Conservation (phyloP, 176 grass and related monocot genomes). For the Avena eriantha region DNA sequence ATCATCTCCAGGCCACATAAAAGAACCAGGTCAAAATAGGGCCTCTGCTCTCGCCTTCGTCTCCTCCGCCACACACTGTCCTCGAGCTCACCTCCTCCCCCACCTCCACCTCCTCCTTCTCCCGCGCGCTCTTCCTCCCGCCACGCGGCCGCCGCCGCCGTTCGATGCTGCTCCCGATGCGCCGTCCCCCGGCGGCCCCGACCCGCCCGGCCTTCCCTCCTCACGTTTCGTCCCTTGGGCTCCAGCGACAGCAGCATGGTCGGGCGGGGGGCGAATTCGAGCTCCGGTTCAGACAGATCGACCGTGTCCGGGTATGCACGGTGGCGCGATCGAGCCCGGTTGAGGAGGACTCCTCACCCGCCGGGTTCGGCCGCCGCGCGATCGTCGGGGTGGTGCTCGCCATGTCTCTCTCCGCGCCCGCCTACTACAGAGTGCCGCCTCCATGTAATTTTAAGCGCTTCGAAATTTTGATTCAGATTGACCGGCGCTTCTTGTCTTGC, state of each 20-base stretch:
- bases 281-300: not conserved
- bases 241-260: not conserved
- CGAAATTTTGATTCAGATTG: not conserved
- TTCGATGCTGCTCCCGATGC: slow-evolving; percentile 14
- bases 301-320: not conserved
- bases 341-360: not conserved
- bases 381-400: slow-evolving; percentile 7
- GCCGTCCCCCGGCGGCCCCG: not conserved
- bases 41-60: not conserved
- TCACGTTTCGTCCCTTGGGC: not conserved
- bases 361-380: slow-evolving; percentile 12
- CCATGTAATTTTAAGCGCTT: not conserved
- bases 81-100: not conserved
- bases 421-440: slow-evolving; percentile 15
- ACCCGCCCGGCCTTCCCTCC: not conserved
- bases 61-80: slow-evolving; percentile 20
- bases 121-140: not conserved
- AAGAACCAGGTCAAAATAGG: not conserved
- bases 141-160: not conserved
- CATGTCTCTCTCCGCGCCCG: slow-evolving; percentile 15
- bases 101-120: not conserved
- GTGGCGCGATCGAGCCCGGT: slow-evolving; percentile 15
- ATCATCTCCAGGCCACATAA: not conserved
- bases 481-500: not conserved
- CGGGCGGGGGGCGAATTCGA: not conserved